Evolutionary conservation across 108 stramenopile genomes (phyloP).

Genomic region (Skeletonema menzelii): DNA sequence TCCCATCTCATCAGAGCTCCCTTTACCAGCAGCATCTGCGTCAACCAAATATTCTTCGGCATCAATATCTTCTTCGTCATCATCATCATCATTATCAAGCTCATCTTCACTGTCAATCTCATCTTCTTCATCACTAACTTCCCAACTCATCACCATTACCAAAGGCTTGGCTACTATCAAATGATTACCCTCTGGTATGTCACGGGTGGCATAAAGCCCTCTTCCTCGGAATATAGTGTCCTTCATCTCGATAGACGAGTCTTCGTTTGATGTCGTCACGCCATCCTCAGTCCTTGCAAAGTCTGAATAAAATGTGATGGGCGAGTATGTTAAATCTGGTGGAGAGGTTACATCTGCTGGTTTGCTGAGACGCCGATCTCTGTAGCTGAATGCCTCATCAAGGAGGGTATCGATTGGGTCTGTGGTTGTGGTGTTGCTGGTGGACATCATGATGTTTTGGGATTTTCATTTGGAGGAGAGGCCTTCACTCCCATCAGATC

Average conservation of each 20-base stretch:
- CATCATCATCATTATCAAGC: slow-evolving; percentile 16
- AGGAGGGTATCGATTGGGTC: slow-evolving; percentile 48
- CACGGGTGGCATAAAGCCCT: slow-evolving; percentile 54
- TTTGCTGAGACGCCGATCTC: slow-evolving; percentile 18
- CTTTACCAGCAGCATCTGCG: not conserved
- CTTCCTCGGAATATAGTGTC: slow-evolving; percentile 56
- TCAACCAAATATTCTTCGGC: not conserved
- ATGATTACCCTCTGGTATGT: slow-evolving; percentile 50
- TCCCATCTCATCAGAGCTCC: not conserved
- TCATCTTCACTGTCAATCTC: slow-evolving; percentile 12
- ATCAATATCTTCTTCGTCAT: not conserved
- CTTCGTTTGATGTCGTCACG: slow-evolving; percentile 19
- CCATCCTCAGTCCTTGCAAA: not conserved
- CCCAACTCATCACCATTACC: slow-evolving; percentile 60
- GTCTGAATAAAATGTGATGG: slow-evolving; percentile 11
- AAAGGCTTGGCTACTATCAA: slow-evolving; percentile 62
- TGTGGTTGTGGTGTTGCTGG: not conserved
- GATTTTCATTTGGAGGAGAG: too few species aligned
- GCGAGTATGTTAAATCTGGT: slow-evolving; percentile 52
- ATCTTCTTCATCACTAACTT: slow-evolving; percentile 42
- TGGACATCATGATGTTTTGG: not conserved
- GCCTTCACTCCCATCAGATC: too few species aligned
- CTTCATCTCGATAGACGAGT: slow-evolving; percentile 22
- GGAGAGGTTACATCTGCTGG: slow-evolving; percentile 36
- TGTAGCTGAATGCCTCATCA: slow-evolving; percentile 53